Evolutionary conservation across 2,329 filamentous ascomycete species (phyloP), one percentile per base, ranked within the genome.

Genomic region (Stemphylium lycopersici): DNA sequence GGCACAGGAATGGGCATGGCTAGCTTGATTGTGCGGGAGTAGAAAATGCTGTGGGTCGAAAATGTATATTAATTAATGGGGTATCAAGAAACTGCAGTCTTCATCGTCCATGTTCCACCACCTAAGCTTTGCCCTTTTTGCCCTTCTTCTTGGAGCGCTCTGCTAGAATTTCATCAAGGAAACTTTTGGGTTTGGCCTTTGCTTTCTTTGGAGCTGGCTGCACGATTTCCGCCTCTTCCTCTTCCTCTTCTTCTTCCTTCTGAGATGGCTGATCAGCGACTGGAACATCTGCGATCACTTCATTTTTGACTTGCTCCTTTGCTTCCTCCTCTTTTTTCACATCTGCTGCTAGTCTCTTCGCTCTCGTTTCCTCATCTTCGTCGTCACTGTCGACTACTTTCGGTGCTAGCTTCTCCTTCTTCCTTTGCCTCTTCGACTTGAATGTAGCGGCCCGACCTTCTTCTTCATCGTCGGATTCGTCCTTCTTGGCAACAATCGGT

Each of bases 1-100:
- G 80, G 80, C 2, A 82, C 80, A 15, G 76, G 76, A 0, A 82
- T 82, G 80, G 80, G 80, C 0, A 81, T 81, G 80, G 80, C 80
- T 32, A 80, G 77, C 66, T 75, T 82, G 74, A 78, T 82, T 59
- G 76, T 81, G 2, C 68, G 79, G 45, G 80, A 82, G 62, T 80
- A 55, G 36, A 4, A 33, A 10, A 32, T 4, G n/a, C 4, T 2
- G 6, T 18, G 4, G 2, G 4, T 36, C 16, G 3, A 12, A 32
- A 15, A n/a, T 33, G 29, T 32, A 24, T 11, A 40, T 34, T 12
- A 13, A 24, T 37, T 22, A 32, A 40, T 34, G 15, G 44, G 38
- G 37, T 48, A 49, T 49, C 47, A 20, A 36, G 40, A 29, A 42
- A 38, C 16, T 13, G n/a, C 12, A 32, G 3, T 31, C 3, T 15